These are phyloP conservation scores for Boeremia exigua DNA, from an alignment of 2,329 filamentous ascomycete species.

Conservation along the genomic window DNA sequence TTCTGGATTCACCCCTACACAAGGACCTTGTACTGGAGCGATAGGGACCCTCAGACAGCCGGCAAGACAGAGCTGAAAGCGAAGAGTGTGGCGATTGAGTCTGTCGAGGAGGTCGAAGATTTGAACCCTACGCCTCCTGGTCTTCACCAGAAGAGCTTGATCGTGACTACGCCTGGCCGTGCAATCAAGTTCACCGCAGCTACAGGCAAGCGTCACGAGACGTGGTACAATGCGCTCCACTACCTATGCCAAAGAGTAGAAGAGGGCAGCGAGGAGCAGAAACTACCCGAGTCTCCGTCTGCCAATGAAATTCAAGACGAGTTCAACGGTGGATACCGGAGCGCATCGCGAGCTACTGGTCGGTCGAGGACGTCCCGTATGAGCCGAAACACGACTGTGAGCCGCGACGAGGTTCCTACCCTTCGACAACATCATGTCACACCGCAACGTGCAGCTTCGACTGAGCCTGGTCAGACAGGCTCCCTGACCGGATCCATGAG, in stretches of 20 bases:
- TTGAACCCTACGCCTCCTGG: conserved; percentile 96
- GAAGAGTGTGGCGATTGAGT: conserved; percentile 94
- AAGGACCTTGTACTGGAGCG: conserved; percentile 94
- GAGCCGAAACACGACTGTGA: conserved; percentile 58
- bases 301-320: conserved; percentile 68
- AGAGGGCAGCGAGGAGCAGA: conserved; percentile 58
- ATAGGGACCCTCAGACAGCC: conserved; percentile 80
- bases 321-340: conserved; percentile 72
- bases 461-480: conserved; percentile 44
- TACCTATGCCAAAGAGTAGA: conserved; percentile 82
- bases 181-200: conserved; percentile 93
- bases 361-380: conserved; percentile 73
- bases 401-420: conserved; percentile 50
- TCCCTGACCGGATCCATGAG: conserved; percentile 55
- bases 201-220: conserved; percentile 93
- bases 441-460: conserved; percentile 36
- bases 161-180: conserved; percentile 87
- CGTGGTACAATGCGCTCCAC: conserved; percentile 96
- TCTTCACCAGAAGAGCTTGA: conserved; percentile 89
- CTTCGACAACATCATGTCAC: conserved; percentile 54
- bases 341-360: conserved; percentile 61
- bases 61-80: conserved; percentile 77
- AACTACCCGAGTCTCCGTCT: conserved; percentile 58
- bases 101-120: conserved; percentile 88
- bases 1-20: conserved; percentile 99